Percentiles rank a stretch among this genome's conserved stretches.
phyloP scores from a whole-genome alignment of 495 filamentous ascomycete genomes.

The Neohortaea acidophila region DNA sequence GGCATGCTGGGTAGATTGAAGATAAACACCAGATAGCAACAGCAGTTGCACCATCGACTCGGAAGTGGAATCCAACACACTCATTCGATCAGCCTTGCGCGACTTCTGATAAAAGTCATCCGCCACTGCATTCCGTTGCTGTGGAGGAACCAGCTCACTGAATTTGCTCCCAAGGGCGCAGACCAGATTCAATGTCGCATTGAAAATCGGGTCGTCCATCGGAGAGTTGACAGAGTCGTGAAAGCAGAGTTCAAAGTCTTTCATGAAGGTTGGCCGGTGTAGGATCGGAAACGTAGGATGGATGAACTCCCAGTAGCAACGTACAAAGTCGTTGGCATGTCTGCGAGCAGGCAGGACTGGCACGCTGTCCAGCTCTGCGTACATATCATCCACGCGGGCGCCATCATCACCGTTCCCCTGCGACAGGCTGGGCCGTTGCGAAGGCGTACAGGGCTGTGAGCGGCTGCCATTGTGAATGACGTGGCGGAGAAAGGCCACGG shows the following conservation, averaged over 20 bases:
- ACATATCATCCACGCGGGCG: no score
- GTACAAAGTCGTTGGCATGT: neutral
- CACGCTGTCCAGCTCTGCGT: no score
- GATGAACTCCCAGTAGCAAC: neutral
- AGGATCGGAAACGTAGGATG: neutral
- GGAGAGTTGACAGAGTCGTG: neutral
- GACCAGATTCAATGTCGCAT: neutral
- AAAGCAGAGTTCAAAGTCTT: neutral
- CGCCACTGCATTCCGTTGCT: neutral
- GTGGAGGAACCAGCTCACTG: neutral
- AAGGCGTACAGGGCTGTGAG: no score
- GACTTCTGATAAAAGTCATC: neutral
- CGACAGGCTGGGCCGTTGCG: no score
- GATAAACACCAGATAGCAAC: slow-evolving; percentile 27
- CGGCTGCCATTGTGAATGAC: no score
- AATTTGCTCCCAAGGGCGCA: neutral
- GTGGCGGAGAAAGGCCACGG: no score
- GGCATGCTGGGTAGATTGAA: slow-evolving; percentile 27
- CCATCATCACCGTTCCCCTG: no score
- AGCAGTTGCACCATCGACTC: slow-evolving; percentile 24
- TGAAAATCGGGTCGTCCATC: neutral
- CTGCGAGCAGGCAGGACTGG: no score
- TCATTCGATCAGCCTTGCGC: neutral
- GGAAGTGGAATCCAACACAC: neutral
- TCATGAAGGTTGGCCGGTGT: neutral